phyloP scores from a whole-genome alignment of 768 basidiomycete genomes.

The Tylopilus sp. region DNA sequence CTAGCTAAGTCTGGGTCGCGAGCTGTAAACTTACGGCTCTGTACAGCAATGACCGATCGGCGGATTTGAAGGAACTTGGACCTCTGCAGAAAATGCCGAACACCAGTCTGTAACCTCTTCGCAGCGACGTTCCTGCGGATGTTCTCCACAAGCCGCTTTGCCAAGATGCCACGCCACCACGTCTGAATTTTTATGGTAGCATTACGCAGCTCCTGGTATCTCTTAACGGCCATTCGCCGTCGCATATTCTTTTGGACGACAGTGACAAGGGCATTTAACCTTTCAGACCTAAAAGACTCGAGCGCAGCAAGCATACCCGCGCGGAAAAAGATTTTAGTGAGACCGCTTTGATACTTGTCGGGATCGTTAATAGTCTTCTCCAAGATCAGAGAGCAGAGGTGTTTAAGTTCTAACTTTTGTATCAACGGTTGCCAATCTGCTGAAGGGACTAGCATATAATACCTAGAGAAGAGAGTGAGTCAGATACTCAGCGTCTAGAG shows the following conservation, averaged over 20 bases:
- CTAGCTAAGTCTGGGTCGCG: neutral
- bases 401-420: constrained; percentile 72
- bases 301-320: constrained; percentile 98
- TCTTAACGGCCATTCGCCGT: constrained; percentile 77
- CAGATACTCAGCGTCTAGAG: constrained; percentile 5
- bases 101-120: constrained; percentile 66
- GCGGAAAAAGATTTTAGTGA: constrained; percentile 99
- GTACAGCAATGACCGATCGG: constrained; percentile 64
- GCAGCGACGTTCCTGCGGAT: constrained; percentile 76
- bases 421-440: constrained; percentile 85
- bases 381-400: constrained; percentile 81
- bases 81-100: constrained; percentile 72
- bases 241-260: constrained; percentile 98
- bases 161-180: constrained; percentile 90
- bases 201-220: constrained; percentile 64
- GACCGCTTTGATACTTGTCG: constrained; percentile 95
- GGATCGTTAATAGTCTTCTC: constrained; percentile 85
- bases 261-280: constrained; percentile 88
- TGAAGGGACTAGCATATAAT: constrained; percentile 94
- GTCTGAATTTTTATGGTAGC: constrained; percentile 87
- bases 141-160: constrained; percentile 63
- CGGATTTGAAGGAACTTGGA: constrained; percentile 62
- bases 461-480: constrained; percentile 47
- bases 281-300: constrained; percentile 84
- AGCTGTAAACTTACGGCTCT: constrained; percentile 67